Conservation (phyloP, 768 basidiomycete genomes). For the Panus rudis region DNA sequence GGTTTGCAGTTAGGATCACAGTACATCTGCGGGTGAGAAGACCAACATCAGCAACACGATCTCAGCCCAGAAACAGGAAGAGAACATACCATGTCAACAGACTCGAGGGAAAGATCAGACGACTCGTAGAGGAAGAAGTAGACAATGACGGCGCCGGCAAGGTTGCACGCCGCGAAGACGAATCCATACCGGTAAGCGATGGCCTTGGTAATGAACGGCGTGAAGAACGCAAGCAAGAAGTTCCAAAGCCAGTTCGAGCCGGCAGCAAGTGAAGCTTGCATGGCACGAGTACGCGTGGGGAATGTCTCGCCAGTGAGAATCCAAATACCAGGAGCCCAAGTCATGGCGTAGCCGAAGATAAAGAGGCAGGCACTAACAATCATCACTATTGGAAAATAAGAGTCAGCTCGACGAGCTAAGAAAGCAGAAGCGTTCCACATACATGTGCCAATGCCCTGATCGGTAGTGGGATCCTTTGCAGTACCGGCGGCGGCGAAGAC, state of each 20-base stretch:
- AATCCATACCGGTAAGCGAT: slow-evolving; percentile 63
- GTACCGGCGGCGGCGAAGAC: slow-evolving; percentile 70
- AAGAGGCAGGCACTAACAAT: slow-evolving; percentile 60
- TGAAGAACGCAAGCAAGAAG: slow-evolving; percentile 71
- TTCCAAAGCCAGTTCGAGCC: slow-evolving; percentile 65
- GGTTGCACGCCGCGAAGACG: slow-evolving; percentile 63
- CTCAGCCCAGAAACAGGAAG: too few relatives aligned
- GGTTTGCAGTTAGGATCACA: slow-evolving; percentile 56
- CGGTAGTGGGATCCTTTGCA: slow-evolving; percentile 42
- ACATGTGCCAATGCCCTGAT: slow-evolving; percentile 49
- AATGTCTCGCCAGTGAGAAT: slow-evolving; percentile 75
- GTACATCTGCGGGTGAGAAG: slow-evolving; percentile 47
- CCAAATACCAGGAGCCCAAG: slow-evolving; percentile 74
- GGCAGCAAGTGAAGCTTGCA: slow-evolving; percentile 63
- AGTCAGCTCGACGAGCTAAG: neutral
- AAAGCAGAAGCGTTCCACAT: slow-evolving; percentile 10
- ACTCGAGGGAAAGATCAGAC: slow-evolving; percentile 58
- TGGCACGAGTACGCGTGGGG: slow-evolving; percentile 63
- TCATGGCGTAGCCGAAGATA: slow-evolving; percentile 64
- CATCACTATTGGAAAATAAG: slow-evolving; percentile 18
- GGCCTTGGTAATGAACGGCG: slow-evolving; percentile 56
- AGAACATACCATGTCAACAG: slow-evolving; percentile 43
- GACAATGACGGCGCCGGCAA: slow-evolving; percentile 52
- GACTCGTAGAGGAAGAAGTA: slow-evolving; percentile 75
- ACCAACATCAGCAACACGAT: too few relatives aligned